Base-by-base conservation (phyloP, 306 rosid species). In the Dryas octopetala region DNA sequence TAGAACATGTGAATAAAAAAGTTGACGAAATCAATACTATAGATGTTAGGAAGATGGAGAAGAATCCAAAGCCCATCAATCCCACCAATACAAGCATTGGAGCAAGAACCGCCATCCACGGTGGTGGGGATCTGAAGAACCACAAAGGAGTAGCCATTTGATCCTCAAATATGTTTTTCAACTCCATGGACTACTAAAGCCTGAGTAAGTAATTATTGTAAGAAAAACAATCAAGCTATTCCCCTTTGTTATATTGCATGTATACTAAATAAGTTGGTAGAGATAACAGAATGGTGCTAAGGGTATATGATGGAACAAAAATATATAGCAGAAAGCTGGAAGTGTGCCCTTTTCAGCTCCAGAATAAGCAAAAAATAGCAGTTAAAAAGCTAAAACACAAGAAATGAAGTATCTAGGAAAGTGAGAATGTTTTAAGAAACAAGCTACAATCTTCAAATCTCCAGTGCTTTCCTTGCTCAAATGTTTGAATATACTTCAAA, bases 101-200 rank as follows among this genome's bases (percentile, higher is more conserved):
- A 28, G 86, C 76, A 65, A 85, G 79, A 74, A 76, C 51, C 63
- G 66, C 76, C 66, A 86, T 84, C 95, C 92, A 88, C 73, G 88
- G 82, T 7, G 46, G 79, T 79, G 88, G 83, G 80, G 17, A 83
- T 82, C 83, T 90, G 79, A 88, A 82, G 70, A 82, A 76, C 74
- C 88, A 82, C 57, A 83, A 62, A 84, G 76, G 81, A 64, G 81
- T 64, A 78, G 81, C 85, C 93, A 89, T 93, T 86, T 90, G 81
- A 82, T 84, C 46, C 51, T 62, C 62, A 64, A 71, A 70, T 77
- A 58, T 80, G 81, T 69, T 83, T 84, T 85, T 82, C 81, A 83
- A 79, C 83, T 75, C 81, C 89, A 81, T 83, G 67, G 70, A 76
- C 64, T 54, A 52, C 74, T 54, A 83, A 86, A 82, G 82, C 62